Evolutionary conservation across 805 yeast species (phyloP).

Genomic region (Cyberlindnera bimundalis): DNA sequence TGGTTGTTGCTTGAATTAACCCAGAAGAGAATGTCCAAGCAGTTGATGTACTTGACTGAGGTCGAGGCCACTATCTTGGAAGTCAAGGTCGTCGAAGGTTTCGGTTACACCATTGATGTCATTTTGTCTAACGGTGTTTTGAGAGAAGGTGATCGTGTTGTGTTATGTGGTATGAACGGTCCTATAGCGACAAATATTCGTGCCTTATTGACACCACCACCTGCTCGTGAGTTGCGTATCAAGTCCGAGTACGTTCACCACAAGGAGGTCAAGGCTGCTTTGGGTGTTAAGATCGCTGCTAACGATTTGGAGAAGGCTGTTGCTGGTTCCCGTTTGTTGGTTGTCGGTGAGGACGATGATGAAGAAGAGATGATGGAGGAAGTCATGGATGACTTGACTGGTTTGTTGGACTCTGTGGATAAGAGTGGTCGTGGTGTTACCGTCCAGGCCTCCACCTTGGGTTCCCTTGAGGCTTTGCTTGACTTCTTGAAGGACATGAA

Average conservation of each 20-base stretch:
- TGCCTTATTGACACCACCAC: conserved; percentile 96
- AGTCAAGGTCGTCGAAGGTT: conserved; percentile 97
- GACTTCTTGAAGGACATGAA: conserved; percentile 98
- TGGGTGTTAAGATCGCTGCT: conserved; percentile 98
- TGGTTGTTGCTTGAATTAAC: conserved; percentile 94
- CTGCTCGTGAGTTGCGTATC: conserved; percentile 90
- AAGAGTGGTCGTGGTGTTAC: conserved; percentile 95
- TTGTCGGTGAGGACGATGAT: conserved; percentile 95
- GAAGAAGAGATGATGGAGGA: conserved; percentile 98
- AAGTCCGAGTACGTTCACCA: conserved; percentile 96
- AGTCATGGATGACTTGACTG: conserved; percentile 97
- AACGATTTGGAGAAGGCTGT: conserved; percentile 97
- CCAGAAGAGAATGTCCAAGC: conserved; percentile 98
- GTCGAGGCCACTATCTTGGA: conserved; percentile 96
- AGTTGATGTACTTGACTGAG: conserved; percentile 90
- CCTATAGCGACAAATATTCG: conserved; percentile 96
- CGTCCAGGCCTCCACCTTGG: conserved; percentile 97
- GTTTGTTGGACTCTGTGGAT: conserved; percentile 91
- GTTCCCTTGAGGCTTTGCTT: conserved; percentile 94
- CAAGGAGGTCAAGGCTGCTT: conserved; percentile 97
- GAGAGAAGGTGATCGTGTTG: conserved; percentile 92
- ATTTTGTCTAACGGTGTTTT: conserved; percentile 94
- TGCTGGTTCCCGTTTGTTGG: conserved; percentile 94
- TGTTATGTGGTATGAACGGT: conserved; percentile 96
- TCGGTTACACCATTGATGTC: conserved; percentile 98